Evolutionary conservation across 148 eudicot species (phyloP).

Genomic region (Polygonum maritimum): DNA sequence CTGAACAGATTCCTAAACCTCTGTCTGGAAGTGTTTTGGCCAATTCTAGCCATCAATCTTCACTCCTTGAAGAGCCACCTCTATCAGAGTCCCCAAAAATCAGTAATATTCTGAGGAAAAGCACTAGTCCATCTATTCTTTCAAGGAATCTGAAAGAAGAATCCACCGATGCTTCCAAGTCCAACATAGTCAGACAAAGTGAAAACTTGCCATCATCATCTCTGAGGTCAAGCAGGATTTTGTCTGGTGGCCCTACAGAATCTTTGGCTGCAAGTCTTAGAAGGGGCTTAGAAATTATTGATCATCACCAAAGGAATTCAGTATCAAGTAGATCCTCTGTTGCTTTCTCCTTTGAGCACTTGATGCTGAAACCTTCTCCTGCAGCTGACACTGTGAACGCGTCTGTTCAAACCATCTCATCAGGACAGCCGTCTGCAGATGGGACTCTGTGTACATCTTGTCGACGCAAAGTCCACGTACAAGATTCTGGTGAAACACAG

Average conservation of each 20-base stretch:
- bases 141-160: conserved; percentile 25
- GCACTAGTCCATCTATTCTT: conserved; percentile 37
- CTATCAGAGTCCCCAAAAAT: conserved; percentile 84
- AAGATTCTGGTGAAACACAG: conserved; percentile 26
- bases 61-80: conserved; percentile 55
- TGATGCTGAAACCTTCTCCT: conserved; percentile 64
- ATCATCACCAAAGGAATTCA: conserved; percentile 60
- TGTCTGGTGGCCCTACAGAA: conserved; percentile 59
- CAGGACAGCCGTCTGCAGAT: conserved; percentile 25
- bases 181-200: conserved; percentile 27
- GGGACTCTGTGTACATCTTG: conserved; percentile 51
- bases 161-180: conserved; percentile 31
- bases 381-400: conserved; percentile 51
- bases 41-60: conserved; percentile 27
- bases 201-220: conserved; percentile 66
- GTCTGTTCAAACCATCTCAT: conserved; percentile 47
- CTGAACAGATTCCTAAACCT: conserved; percentile 12
- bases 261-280: conserved; percentile 83
- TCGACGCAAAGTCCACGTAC: conserved; percentile 15
- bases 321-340: conserved; percentile 41
- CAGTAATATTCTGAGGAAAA: conserved; percentile 44
- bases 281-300: conserved; percentile 80
- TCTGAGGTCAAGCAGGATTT: conserved; percentile 57
- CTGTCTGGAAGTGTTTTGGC: conserved; percentile 23
- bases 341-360: conserved; percentile 86